A percentile compares a stretch with the other conserved stretches of the same genome.
These are phyloP conservation scores for Heteromeles arbutifolia DNA, from an alignment of 306 rosid species.

Conservation along the genomic window DNA sequence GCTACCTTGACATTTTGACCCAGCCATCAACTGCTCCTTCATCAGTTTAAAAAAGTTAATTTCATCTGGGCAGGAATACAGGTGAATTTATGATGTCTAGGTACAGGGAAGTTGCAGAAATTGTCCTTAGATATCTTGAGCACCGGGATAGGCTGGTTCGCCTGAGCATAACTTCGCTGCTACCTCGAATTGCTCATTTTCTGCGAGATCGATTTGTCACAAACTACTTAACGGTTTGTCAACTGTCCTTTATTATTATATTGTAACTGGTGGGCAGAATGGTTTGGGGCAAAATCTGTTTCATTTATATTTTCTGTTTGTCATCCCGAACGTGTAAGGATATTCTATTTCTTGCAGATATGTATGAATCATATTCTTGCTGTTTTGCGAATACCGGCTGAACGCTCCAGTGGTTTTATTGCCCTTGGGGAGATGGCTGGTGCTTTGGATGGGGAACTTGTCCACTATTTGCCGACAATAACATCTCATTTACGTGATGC, in stretches of 20 bases:
- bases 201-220: conserved; percentile 96
- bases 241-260: conserved; percentile 18
- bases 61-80: conserved; percentile 66
- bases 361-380: conserved; percentile 98
- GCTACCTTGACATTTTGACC: not conserved
- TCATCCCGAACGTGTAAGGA: conserved; percentile 20
- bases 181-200: conserved; percentile 97
- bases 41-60: not conserved
- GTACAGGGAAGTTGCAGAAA: conserved; percentile 96
- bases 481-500: conserved; percentile 86
- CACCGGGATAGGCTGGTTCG: conserved; percentile 97
- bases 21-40: not conserved
- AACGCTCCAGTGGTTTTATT: conserved; percentile 94
- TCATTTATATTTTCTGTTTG: not conserved
- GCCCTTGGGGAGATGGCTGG: conserved; percentile 99
- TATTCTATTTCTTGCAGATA: conserved; percentile 60
- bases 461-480: conserved; percentile 81
- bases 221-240: conserved; percentile 71
- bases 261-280: conserved; percentile 7
- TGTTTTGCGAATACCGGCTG: conserved; percentile 84
- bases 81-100: conserved; percentile 99
- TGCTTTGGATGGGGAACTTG: conserved; percentile 92
- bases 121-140: conserved; percentile 88
- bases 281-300: conserved; percentile 9
- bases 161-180: conserved; percentile 87